Conservation (phyloP, 2,329 filamentous ascomycete species). For the Aspergillus viridinutans region DNA sequence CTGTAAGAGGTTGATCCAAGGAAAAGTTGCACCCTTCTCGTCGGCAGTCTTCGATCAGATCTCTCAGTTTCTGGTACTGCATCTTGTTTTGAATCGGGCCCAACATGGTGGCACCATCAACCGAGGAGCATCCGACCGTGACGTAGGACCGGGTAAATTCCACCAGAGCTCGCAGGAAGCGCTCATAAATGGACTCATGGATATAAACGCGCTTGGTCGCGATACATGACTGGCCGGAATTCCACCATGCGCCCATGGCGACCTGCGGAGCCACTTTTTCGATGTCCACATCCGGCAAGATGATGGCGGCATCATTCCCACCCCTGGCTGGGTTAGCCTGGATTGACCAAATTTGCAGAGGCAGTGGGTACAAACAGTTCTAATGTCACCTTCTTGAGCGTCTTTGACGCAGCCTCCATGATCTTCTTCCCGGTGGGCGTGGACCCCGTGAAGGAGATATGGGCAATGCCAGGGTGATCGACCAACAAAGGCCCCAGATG, state of each 20-base stretch:
- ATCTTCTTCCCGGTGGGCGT: slow-evolving; percentile 47
- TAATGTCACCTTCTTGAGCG: slow-evolving; percentile 51
- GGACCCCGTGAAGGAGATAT: slow-evolving; percentile 55
- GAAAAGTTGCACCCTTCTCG: too few relatives aligned
- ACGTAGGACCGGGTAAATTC: slow-evolving; percentile 36
- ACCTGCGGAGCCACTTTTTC: slow-evolving; percentile 37
- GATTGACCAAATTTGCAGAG: too few relatives aligned
- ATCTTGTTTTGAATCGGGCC: slow-evolving; percentile 60
- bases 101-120: slow-evolving; percentile 38
- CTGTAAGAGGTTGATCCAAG: too few relatives aligned
- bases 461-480: slow-evolving; percentile 48
- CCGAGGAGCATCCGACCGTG: slow-evolving; percentile 23
- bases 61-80: slow-evolving; percentile 59
- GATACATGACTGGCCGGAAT: slow-evolving; percentile 52
- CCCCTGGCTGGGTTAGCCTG: slow-evolving; percentile 22
- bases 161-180: slow-evolving; percentile 45
- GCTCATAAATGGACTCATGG: slow-evolving; percentile 53
- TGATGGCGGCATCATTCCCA: slow-evolving; percentile 51
- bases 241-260: slow-evolving; percentile 44
- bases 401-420: slow-evolving; percentile 44
- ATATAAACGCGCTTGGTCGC: slow-evolving; percentile 56
- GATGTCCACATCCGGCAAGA: slow-evolving; percentile 49
- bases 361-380: slow-evolving; percentile 24
- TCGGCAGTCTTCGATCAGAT: slow-evolving; percentile 39
- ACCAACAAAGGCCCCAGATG: slow-evolving; percentile 50